Evolutionary conservation across 2,329 filamentous ascomycete genomes (phyloP).

Genomic region (Penicillium sumatraense): DNA sequence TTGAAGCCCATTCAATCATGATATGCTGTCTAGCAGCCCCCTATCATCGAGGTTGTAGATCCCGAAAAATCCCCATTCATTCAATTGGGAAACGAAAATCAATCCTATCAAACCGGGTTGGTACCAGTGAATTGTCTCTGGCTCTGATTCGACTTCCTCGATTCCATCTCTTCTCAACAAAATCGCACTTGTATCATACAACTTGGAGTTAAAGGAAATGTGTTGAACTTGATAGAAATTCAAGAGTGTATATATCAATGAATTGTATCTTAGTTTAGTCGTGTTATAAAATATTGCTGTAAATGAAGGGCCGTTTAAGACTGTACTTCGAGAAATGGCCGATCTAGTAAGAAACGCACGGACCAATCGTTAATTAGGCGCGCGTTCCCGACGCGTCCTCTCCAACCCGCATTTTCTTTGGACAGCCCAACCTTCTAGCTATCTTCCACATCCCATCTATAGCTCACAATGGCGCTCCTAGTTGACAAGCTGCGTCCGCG

Average conservation of each 20-base stretch:
- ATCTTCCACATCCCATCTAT: background rate
- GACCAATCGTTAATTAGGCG: constrained; percentile 44
- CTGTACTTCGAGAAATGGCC: background rate
- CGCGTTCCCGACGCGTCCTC: constrained; percentile 43
- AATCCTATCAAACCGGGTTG: background rate
- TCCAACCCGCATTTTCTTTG: constrained; percentile 21
- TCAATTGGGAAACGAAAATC: background rate
- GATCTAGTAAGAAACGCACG: constrained; percentile 24
- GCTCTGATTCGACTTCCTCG: background rate
- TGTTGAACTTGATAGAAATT: background rate
- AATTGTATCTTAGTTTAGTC: background rate
- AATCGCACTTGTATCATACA: constrained; percentile 27
- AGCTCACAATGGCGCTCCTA: constrained; percentile 61
- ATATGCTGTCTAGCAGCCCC: background rate
- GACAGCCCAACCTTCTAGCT: constrained; percentile 5
- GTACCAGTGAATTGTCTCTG: background rate
- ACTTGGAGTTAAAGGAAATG: background rate
- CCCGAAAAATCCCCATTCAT: no score
- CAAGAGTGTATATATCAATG: constrained; percentile 2
- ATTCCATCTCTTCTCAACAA: constrained; percentile 22
- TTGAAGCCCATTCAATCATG: constrained; percentile 59
- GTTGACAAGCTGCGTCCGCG: constrained; percentile 66
- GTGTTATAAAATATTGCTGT: background rate
- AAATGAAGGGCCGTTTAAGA: background rate
- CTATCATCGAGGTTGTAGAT: background rate